A percentile compares a stretch with the other conserved stretches of the same genome.
Conservation (phyloP, 1,284 basidiomycete species). For the Rhodotorula sp. region DNA sequence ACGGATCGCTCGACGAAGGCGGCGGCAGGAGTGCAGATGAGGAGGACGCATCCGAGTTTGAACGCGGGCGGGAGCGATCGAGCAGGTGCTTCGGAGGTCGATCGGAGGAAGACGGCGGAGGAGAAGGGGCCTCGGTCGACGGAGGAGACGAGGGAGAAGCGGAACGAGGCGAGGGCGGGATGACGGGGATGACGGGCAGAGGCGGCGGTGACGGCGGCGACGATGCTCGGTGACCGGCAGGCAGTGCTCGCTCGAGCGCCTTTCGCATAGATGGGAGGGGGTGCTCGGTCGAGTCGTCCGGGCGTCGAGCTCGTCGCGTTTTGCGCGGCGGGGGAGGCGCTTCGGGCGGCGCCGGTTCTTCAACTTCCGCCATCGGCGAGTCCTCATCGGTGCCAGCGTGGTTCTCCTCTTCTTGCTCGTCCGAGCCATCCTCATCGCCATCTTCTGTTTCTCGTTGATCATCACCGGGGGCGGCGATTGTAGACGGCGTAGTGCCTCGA, state of each 20-base stretch:
- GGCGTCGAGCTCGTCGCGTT: background rate
- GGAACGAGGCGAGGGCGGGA: background rate
- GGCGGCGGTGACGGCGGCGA: background rate
- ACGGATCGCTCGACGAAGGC: background rate
- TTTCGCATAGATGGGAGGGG: conserved; percentile 3
- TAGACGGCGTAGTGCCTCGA: background rate
- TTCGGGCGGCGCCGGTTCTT: background rate
- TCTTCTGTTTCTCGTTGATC: background rate
- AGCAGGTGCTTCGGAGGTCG: conserved; percentile 13
- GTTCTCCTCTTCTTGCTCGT: background rate
- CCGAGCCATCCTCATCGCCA: background rate
- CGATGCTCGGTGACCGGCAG: background rate
- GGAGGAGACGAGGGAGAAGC: background rate
- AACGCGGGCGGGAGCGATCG: background rate
- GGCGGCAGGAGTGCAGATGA: background rate
- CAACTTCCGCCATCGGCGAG: background rate
- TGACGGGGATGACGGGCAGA: background rate
- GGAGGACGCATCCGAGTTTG: conserved; percentile 1
- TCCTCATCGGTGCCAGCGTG: background rate
- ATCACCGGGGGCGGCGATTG: background rate
- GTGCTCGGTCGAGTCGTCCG: background rate
- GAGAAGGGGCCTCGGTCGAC: background rate
- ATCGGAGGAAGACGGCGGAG: background rate
- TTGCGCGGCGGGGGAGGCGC: background rate
- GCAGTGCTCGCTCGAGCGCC: background rate